Percentiles rank a stretch among this genome's conserved stretches.
phyloP scores from a whole-genome alignment of 192 early-diverging fungal species.

The Entophlyctis luteolus region DNA sequence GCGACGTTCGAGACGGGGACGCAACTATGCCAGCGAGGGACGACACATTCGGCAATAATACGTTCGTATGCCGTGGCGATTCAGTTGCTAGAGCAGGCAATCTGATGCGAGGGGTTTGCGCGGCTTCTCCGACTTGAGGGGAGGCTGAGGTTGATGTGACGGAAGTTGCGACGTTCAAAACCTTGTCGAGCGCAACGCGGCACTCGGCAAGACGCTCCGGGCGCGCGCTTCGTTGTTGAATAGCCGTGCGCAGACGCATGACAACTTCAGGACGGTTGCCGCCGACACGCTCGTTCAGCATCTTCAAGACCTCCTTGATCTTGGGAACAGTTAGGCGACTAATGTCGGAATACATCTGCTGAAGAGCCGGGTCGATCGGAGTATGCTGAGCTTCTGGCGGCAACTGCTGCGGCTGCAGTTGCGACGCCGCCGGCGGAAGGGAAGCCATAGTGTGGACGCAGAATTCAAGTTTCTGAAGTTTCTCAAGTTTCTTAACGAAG shows the following conservation, averaged over 20 bases:
- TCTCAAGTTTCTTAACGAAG: no score
- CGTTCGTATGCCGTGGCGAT: no score
- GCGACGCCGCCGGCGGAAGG: background rate
- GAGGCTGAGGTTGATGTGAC: background rate
- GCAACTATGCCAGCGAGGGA: no score
- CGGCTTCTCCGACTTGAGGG: no score
- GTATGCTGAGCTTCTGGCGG: background rate
- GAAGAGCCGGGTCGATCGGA: background rate
- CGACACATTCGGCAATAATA: no score
- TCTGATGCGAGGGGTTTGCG: no score
- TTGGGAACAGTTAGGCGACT: background rate
- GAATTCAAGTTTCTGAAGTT: no score
- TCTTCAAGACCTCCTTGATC: background rate
- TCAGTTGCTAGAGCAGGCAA: no score
- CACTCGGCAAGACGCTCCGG: background rate
- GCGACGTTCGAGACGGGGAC: no score
- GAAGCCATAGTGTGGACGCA: background rate
- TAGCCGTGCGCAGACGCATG: background rate
- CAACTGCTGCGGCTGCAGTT: background rate
- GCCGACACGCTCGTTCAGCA: constrained; percentile 3
- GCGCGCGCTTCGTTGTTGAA: background rate
- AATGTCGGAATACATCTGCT: background rate
- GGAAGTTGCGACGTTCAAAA: background rate
- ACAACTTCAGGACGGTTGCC: background rate
- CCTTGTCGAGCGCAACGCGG: background rate